phyloP scores from a whole-genome alignment of 257 asterid species.

The Hygrophila difformis region DNA sequence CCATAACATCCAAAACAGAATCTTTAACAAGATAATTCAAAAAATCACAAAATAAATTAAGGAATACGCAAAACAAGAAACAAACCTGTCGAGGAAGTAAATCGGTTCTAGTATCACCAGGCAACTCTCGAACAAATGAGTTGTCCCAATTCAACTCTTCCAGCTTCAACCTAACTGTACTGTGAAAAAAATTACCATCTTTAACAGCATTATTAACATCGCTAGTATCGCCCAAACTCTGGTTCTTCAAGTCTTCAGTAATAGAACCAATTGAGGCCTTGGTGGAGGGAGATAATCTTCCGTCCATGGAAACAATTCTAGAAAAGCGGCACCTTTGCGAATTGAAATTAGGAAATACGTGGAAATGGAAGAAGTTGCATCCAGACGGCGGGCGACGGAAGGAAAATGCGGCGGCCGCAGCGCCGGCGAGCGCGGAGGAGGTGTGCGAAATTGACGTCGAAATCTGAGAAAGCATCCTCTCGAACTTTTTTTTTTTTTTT shows the following conservation, averaged over 20 bases:
- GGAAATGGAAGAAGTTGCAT: constrained; percentile 27
- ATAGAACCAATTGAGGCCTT: constrained; percentile 50
- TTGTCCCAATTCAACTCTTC: constrained; percentile 83
- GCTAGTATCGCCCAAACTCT: constrained; percentile 25
- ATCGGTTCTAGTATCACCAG: constrained; percentile 78
- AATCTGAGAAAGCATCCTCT: constrained; percentile 37
- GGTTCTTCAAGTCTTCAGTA: constrained; percentile 54
- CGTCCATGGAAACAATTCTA: constrained; percentile 45
- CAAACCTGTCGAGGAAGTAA: constrained; percentile 64
- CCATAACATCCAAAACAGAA: constrained; percentile 6
- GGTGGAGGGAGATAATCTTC: constrained; percentile 23
- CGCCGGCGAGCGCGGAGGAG: constrained; percentile 28
- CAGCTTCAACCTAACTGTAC: constrained; percentile 42
- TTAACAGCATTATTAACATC: constrained; percentile 6
- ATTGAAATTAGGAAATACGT: constrained; percentile 19
- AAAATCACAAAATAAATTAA: background rate
- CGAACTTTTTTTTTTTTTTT: no score
- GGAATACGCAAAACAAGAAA: constrained; percentile 4
- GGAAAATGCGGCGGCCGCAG: constrained; percentile 37
- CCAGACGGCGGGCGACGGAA: constrained; percentile 23
- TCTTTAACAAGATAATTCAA: background rate
- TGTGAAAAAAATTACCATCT: constrained; percentile 10
- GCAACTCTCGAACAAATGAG: constrained; percentile 84
- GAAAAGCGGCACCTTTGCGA: constrained; percentile 28
- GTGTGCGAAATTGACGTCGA: constrained; percentile 36